phyloP scores from a whole-genome alignment of 2,329 filamentous ascomycete species.

The Venturia nashicola region DNA sequence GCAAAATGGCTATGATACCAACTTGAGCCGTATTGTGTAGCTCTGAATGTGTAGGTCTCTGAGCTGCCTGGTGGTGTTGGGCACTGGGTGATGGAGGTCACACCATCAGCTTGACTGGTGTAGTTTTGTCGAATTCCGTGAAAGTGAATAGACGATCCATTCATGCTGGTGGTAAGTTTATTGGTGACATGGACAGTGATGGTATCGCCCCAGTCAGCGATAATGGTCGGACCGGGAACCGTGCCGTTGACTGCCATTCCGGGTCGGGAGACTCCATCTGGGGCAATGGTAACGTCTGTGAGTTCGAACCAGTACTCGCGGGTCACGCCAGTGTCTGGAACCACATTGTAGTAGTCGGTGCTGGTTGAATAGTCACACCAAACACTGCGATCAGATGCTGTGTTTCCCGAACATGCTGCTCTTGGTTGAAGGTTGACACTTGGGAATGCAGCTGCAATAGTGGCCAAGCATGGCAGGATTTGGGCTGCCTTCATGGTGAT shows the following conservation, averaged over 20 bases:
- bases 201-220: slow-evolving; percentile 11
- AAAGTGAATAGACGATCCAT: slow-evolving; percentile 11
- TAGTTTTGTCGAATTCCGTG: slow-evolving; percentile 11
- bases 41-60: slow-evolving; percentile 24
- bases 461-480: neutral
- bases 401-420: slow-evolving; percentile 20
- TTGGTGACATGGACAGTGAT: slow-evolving; percentile 10
- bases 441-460: neutral
- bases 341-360: slow-evolving; percentile 9
- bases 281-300: slow-evolving; percentile 6
- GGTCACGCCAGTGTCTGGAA: slow-evolving; percentile 5
- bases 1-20: slow-evolving; percentile 20
- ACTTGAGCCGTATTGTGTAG: slow-evolving; percentile 25
- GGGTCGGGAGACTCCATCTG: slow-evolving; percentile 12
- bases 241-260: slow-evolving; percentile 9
- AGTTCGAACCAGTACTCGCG: slow-evolving; percentile 10
- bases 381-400: slow-evolving; percentile 16
- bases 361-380: slow-evolving; percentile 9
- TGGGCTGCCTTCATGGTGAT: neutral
- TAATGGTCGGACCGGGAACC: slow-evolving; percentile 10
- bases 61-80: slow-evolving; percentile 10
- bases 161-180: slow-evolving; percentile 2
- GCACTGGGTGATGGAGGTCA: slow-evolving; percentile 11
- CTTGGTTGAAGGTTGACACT: slow-evolving; percentile 9
- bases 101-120: slow-evolving; percentile 9